phyloP scores from a whole-genome alignment of 2,329 filamentous ascomycete species.

The Ascochyta koolunga region DNA sequence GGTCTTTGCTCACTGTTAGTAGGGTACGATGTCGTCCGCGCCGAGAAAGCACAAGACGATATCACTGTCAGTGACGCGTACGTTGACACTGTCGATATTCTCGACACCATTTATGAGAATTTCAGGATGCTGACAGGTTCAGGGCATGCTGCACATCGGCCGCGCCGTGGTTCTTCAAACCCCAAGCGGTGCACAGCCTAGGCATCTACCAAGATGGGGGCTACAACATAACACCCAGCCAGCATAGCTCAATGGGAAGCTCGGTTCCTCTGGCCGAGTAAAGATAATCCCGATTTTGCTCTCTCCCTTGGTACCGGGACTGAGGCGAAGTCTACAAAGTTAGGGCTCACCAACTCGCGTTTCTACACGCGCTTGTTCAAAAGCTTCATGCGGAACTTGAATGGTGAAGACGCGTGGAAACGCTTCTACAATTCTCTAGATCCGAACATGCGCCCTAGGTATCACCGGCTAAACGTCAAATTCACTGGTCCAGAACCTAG shows the following conservation, averaged over 20 bases:
- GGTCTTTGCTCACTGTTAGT: background rate
- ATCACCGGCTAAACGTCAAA: no score
- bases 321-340: no score
- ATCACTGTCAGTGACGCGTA: conserved; percentile 32
- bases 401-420: no score
- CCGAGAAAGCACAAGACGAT: conserved; percentile 22
- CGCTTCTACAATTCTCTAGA: no score
- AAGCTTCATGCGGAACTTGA: no score
- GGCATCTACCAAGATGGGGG: conserved; percentile 35
- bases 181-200: conserved; percentile 19
- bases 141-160: conserved; percentile 36
- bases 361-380: no score
- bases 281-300: conserved; percentile 17
- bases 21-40: conserved; percentile 28
- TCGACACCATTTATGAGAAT: conserved; percentile 4
- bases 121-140: background rate
- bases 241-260: conserved; percentile 29
- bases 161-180: conserved; percentile 22
- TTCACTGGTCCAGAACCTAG: no score
- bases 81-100: no score
- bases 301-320: no score
- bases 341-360: no score
- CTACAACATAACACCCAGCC: conserved; percentile 34
- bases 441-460: no score
- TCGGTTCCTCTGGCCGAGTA: conserved; percentile 26